Conservation (phyloP, 2,329 filamentous ascomycete genomes). For the Calcarisporium arbuscula region DNA sequence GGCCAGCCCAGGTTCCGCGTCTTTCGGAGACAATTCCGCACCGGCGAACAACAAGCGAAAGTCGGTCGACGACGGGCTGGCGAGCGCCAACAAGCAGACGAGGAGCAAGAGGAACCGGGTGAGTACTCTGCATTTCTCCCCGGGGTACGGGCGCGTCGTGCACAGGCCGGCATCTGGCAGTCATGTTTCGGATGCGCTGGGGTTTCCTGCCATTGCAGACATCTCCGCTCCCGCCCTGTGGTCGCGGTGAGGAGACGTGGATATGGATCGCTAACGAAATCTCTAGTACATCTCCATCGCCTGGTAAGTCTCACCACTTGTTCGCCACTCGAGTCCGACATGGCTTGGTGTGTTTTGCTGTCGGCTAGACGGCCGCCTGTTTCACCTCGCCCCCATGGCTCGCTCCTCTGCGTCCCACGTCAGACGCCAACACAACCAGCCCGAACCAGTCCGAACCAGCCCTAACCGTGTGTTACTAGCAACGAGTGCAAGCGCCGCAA, state of each 20-base stretch:
- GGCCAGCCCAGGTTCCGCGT: slow-evolving; percentile 31
- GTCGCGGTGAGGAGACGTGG: not conserved
- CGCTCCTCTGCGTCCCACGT: too few species aligned
- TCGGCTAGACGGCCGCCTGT: not conserved
- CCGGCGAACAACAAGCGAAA: slow-evolving; percentile 27
- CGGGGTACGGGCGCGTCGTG: not conserved
- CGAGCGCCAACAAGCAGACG: slow-evolving; percentile 43
- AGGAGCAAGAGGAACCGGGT: slow-evolving; percentile 56
- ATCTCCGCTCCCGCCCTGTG: not conserved
- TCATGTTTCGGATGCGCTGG: not conserved
- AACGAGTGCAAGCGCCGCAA: slow-evolving; percentile 72
- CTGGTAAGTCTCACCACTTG: slow-evolving; percentile 49
- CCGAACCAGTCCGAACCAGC: not conserved
- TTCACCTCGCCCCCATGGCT: too few species aligned
- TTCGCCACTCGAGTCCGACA: not conserved
- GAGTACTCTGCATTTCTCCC: slow-evolving; percentile 19
- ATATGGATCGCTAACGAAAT: not conserved
- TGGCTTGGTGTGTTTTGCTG: not conserved
- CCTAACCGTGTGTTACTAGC: slow-evolving; percentile 28
- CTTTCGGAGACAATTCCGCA: slow-evolving; percentile 46
- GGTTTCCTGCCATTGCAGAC: not conserved
- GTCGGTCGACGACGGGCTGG: slow-evolving; percentile 33
- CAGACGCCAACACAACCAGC: not conserved
- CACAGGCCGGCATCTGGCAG: not conserved
- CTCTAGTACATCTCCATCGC: slow-evolving; percentile 54